phyloP scores from a whole-genome alignment of 306 rosid species.

The Corylus avellana region DNA sequence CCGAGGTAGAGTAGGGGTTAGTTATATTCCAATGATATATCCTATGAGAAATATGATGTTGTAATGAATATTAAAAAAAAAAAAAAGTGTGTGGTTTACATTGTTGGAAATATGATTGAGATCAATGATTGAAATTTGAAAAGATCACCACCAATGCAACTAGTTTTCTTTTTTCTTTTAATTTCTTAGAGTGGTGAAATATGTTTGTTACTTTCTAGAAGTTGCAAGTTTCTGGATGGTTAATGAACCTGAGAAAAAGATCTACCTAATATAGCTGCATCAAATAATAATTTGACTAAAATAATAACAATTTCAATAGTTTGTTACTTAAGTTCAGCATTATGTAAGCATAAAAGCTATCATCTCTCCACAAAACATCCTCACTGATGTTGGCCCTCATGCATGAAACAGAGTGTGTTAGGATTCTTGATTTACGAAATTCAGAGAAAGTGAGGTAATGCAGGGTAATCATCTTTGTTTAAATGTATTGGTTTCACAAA shows the following conservation, averaged over 20 bases:
- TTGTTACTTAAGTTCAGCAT: too few relatives aligned
- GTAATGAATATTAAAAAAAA: neutral
- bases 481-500: too few relatives aligned
- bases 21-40: neutral
- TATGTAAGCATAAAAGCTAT: too few relatives aligned
- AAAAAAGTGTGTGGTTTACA: neutral
- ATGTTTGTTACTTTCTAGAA: neutral
- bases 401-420: neutral
- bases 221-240: neutral
- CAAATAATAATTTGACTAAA: neutral
- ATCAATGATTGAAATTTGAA: neutral
- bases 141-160: neutral
- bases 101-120: neutral
- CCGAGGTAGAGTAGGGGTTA: neutral
- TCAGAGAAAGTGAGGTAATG: neutral
- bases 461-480: neutral
- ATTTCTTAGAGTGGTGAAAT: neutral
- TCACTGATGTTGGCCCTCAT: neutral
- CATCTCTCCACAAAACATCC: neutral
- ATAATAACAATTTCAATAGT: too few relatives aligned
- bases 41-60: neutral
- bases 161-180: too few relatives aligned
- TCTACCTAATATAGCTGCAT: neutral
- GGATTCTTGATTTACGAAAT: neutral
- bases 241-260: neutral